Base-by-base conservation (phyloP, 306 rosid species). In the Quercus cerris region DNA sequence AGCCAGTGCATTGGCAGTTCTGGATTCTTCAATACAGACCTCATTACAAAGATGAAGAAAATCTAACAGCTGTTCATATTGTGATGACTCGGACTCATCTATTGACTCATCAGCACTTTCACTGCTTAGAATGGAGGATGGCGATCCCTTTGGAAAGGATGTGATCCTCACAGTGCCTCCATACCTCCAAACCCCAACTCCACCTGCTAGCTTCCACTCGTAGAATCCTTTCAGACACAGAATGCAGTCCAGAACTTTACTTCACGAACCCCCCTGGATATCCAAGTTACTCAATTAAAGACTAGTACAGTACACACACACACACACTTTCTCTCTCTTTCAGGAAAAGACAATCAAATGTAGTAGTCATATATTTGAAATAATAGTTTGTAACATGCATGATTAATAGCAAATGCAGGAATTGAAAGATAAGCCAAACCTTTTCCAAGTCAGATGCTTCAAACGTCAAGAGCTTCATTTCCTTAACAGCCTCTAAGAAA, bases 91-190 rank as follows among this genome's bases (percentile, higher is more conserved):
- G n/a, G n/a, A n/a, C n/a, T n/a, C n/a, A n/a, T n/a, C n/a, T n/a
- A n/a, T n/a, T n/a, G n/a, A n/a, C n/a, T n/a, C n/a, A n/a, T n/a
- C n/a, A n/a, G n/a, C n/a, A n/a, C n/a, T n/a, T n/a, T n/a, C n/a
- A n/a, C n/a, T n/a, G n/a, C n/a, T n/a, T n/a, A n/a, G n/a, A n/a
- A n/a, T n/a, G n/a, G n/a, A n/a, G n/a, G n/a, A n/a, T n/a, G n/a
- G n/a, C n/a, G n/a, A n/a, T n/a, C n/a, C n/a, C n/a, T n/a, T n/a
- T n/a, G n/a, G n/a, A n/a, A n/a, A n/a, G n/a, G n/a, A n/a, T n/a
- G n/a, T n/a, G n/a, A n/a, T n/a, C n/a, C n/a, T n/a, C n/a, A 94
- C 99, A 25, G 99, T 93, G 70, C 97, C 97, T 78, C 97, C 99
- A 63, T 93, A 94, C 81, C 97, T 91, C 97, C 99, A 94, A 30